Evolutionary conservation across 805 yeast genomes (phyloP).

Genomic region (Teunomyces stri): DNA sequence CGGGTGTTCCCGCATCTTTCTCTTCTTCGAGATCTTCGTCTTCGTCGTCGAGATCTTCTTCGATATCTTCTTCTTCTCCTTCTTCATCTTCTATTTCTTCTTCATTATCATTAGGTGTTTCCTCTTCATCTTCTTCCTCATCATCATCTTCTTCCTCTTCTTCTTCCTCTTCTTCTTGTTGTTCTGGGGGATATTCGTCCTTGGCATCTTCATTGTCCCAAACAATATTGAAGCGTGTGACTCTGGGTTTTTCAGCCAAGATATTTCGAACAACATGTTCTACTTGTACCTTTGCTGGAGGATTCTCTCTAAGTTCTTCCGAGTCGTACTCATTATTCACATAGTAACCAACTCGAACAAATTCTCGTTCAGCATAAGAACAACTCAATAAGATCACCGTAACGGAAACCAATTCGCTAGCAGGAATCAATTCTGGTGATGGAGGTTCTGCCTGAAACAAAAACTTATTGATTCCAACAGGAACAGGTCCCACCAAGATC

Average conservation of each 20-base stretch:
- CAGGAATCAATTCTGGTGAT: slow-evolving; percentile 92
- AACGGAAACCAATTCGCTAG: slow-evolving; percentile 90
- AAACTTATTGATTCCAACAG: slow-evolving; percentile 94
- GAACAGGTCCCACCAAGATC: slow-evolving; percentile 96
- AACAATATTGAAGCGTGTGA: slow-evolving; percentile 91
- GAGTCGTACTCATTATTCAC: slow-evolving; percentile 95
- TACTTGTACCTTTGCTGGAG: slow-evolving; percentile 90
- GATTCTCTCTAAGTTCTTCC: slow-evolving; percentile 89
- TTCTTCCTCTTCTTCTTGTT: slow-evolving; percentile 54
- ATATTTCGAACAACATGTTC: slow-evolving; percentile 93
- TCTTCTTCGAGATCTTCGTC: slow-evolving; percentile 22
- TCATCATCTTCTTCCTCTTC: slow-evolving; percentile 32
- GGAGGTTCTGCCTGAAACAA: slow-evolving; percentile 96
- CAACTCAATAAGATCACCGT: slow-evolving; percentile 93
- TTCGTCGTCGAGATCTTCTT: slow-evolving; percentile 28
- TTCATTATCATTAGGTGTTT: slow-evolving; percentile 17
- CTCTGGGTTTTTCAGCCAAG: slow-evolving; percentile 95
- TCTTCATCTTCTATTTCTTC: slow-evolving; percentile 15
- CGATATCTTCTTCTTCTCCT: slow-evolving; percentile 7
- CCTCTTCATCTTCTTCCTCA: slow-evolving; percentile 20
- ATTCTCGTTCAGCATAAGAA: slow-evolving; percentile 88
- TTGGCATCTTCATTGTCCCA: slow-evolving; percentile 81
- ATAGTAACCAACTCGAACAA: slow-evolving; percentile 95
- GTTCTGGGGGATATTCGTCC: slow-evolving; percentile 74
- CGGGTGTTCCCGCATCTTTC: slow-evolving; percentile 14